phyloP scores from a whole-genome alignment of 1,139 yeast genomes.

The Candida gigantensis region DNA sequence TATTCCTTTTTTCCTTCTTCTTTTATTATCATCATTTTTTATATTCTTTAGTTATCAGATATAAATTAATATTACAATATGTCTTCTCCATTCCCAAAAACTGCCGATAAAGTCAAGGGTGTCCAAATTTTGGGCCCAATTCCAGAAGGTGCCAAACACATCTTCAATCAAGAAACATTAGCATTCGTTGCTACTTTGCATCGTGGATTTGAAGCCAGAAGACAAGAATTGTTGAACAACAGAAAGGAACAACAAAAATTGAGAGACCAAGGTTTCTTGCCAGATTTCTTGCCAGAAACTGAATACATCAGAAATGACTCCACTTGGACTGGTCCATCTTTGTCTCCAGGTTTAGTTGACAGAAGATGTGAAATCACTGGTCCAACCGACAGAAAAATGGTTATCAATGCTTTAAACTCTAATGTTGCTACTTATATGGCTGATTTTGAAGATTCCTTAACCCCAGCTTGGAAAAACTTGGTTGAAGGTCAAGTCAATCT shows the following conservation, averaged over 20 bases:
- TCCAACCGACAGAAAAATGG: constrained; percentile 90
- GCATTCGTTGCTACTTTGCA: constrained; percentile 75
- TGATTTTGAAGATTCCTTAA: constrained; percentile 91
- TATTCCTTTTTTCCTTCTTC: constrained; percentile 1
- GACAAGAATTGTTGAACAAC: constrained; percentile 60
- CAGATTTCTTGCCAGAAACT: constrained; percentile 76
- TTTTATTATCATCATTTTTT: constrained; percentile 1
- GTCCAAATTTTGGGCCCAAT: constrained; percentile 67
- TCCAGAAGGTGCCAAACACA: constrained; percentile 59
- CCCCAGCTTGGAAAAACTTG: constrained; percentile 94
- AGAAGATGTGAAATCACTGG: constrained; percentile 87
- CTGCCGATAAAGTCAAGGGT: constrained; percentile 56
- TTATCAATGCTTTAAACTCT: constrained; percentile 88
- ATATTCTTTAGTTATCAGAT: constrained; percentile 1
- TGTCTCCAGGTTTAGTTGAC: constrained; percentile 75
- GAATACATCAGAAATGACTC: constrained; percentile 68
- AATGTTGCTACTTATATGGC: constrained; percentile 92
- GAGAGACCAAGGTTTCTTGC: constrained; percentile 69
- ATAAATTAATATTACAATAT: constrained; percentile 19
- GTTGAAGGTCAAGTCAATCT: constrained; percentile 88
- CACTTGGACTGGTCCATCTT: constrained; percentile 77
- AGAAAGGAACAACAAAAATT: constrained; percentile 60
- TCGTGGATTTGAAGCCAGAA: constrained; percentile 63
- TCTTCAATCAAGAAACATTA: constrained; percentile 67
- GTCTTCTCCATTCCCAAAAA: constrained; percentile 56